Conservation (phyloP, 805 yeast genomes). For the Ogataea thermomethanolica region DNA sequence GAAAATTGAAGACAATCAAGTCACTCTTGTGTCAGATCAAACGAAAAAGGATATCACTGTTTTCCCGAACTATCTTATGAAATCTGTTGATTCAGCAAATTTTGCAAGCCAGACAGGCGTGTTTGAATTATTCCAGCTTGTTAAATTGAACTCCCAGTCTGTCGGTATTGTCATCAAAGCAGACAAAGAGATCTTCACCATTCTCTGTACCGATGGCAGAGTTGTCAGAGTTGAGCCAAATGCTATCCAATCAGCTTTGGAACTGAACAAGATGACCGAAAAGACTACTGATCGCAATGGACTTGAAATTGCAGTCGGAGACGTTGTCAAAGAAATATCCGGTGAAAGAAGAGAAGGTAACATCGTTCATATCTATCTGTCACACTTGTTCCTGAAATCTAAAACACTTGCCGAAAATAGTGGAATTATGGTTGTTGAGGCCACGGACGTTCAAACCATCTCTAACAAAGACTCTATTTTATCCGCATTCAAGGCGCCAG, state of each 20-base stretch:
- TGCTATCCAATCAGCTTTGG: conserved; percentile 76
- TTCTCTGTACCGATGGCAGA: conserved; percentile 80
- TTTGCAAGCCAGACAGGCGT: conserved; percentile 68
- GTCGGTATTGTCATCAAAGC: conserved; percentile 90
- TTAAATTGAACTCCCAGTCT: conserved; percentile 76
- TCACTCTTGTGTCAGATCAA: conserved; percentile 85
- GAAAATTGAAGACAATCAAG: conserved; percentile 75
- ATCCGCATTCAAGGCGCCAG: conserved; percentile 53
- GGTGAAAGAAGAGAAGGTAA: conserved; percentile 89
- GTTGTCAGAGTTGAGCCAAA: conserved; percentile 67
- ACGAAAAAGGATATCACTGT: conserved; percentile 86
- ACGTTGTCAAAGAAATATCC: conserved; percentile 78
- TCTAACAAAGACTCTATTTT: conserved; percentile 74
- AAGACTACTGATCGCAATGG: conserved; percentile 87
- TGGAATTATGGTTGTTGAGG: conserved; percentile 83
- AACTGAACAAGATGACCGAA: conserved; percentile 60
- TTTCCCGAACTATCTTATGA: conserved; percentile 84
- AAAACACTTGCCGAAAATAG: conserved; percentile 77
- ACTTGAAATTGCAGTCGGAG: conserved; percentile 82
- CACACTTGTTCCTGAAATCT: conserved; percentile 73
- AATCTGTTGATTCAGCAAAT: conserved; percentile 80
- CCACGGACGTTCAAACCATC: conserved; percentile 74
- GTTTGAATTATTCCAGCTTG: conserved; percentile 85
- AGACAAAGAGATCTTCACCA: conserved; percentile 80
- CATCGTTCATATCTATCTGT: conserved; percentile 81